phyloP scores from a whole-genome alignment of 306 rosid genomes.

The Bauhinia variegata region DNA sequence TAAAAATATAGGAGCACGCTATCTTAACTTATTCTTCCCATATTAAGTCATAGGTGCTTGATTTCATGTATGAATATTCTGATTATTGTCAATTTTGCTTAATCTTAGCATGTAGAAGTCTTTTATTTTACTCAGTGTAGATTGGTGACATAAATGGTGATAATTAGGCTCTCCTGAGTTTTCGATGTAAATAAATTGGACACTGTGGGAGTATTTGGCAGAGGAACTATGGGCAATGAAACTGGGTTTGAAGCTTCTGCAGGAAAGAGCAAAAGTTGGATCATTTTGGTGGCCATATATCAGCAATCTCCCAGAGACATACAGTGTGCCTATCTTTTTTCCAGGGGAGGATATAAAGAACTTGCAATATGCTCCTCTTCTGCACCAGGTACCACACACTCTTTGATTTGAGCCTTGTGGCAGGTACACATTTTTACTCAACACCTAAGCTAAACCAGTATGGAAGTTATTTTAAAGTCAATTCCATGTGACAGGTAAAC shows the following conservation, averaged over 20 bases:
- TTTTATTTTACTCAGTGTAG: slow-evolving; percentile 35
- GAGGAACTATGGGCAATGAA: slow-evolving; percentile 99
- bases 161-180: slow-evolving; percentile 66
- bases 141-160: slow-evolving; percentile 50
- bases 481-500: slow-evolving; percentile 70
- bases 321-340: slow-evolving; percentile 79
- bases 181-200: slow-evolving; percentile 79
- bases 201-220: slow-evolving; percentile 90
- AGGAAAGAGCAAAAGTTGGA: slow-evolving; percentile 88
- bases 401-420: slow-evolving; percentile 21
- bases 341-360: slow-evolving; percentile 82
- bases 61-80: background rate
- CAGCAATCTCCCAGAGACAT: slow-evolving; percentile 82
- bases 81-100: background rate
- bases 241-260: slow-evolving; percentile 94
- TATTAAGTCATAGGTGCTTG: background rate
- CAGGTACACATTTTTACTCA: background rate
- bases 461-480: no score
- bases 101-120: slow-evolving; percentile 5
- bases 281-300: slow-evolving; percentile 98
- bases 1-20: background rate
- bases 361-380: slow-evolving; percentile 97
- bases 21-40: background rate
- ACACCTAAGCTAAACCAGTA: no score
- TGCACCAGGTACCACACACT: slow-evolving; percentile 68